Evolutionary conservation across 352 stramenopile genomes (phyloP), one percentile per base, ranked within the genome.

Genomic region (Phytopythium aichiense): DNA sequence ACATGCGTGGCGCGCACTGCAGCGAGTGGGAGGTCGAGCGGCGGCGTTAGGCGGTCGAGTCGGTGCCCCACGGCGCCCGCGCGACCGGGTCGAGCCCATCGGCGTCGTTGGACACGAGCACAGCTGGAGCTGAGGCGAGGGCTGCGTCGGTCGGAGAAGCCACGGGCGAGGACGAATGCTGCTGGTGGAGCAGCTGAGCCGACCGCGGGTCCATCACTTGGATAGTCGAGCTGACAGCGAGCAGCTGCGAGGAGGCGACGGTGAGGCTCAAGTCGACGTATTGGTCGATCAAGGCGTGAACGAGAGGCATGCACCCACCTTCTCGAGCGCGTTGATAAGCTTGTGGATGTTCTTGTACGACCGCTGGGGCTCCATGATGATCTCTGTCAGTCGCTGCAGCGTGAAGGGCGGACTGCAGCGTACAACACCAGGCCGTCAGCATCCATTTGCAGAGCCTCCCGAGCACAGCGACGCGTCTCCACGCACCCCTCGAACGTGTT

Each of bases 261-360:
- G 15, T 23, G n/a, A 16, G 20, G 37, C 25, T 35, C 2, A 23
- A 8, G 31, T 25, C 1, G 33, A 1, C 6, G 9, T 25, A 4
- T 33, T 9, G 2, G 1, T 22, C 11, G 16, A 45, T 56, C 31
- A 38, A 46, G 45, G 16, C 28, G 25, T 33, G 23, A 1, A 23
- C 50, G 7, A 6, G 38, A 61, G 7, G 55, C 28, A 31, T 31
- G 28, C 3, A 51, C 64, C 1, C 13, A 88, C 77, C 66, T 94
- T 94, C 71, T 94, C 81, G 23, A 94, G 71, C 22, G 83, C 85
- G 33, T 92, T 92, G 60, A 92, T 77, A 52, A 92, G 71, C 62
- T 94, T 94, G 68, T 79, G 77, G 38, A 88, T 72, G 53, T 63
- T 89, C 68, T 79, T 85, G 78, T 94, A 94, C 30, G 73, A 86